Conservation (phyloP, 192 early-diverging fungal species). For the Linnemannia schmuckeri region DNA sequence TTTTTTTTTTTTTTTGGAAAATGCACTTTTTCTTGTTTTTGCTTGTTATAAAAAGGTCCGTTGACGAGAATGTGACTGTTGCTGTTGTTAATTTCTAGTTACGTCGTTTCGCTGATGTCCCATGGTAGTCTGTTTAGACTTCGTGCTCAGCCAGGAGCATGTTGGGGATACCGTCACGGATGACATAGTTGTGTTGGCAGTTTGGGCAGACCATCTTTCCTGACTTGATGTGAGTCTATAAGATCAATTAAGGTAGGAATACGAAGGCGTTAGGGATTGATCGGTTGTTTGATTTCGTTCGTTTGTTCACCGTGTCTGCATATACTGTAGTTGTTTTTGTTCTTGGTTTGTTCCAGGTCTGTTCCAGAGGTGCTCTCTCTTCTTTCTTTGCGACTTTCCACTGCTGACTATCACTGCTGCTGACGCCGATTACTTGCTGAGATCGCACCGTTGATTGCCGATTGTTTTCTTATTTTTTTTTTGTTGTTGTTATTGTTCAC, state of each 20-base stretch:
- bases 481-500: too few relatives aligned
- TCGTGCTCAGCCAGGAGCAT: slow-evolving; percentile 90
- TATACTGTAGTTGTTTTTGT: too few relatives aligned
- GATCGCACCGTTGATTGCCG: too few relatives aligned
- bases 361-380: too few relatives aligned
- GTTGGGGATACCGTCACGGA: slow-evolving; percentile 95
- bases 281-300: too few relatives aligned
- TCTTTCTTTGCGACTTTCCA: too few relatives aligned
- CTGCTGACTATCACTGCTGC: too few relatives aligned
- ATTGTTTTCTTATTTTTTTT: too few relatives aligned
- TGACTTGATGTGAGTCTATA: slow-evolving; percentile 83
- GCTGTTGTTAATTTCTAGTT: not conserved
- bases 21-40: not conserved
- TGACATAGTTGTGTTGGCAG: slow-evolving; percentile 91
- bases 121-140: slow-evolving; percentile 57
- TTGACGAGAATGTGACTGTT: not conserved
- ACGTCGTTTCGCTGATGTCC: not conserved
- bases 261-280: not conserved
- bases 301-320: too few relatives aligned
- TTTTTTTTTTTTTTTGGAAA: not conserved
- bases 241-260: not conserved
- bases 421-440: too few relatives aligned
- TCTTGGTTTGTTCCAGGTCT: too few relatives aligned
- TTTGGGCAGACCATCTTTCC: slow-evolving; percentile 94
- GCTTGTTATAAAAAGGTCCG: not conserved